phyloP scores from a whole-genome alignment of 495 filamentous ascomycete species.

The Trichoderma parareesei region DNA sequence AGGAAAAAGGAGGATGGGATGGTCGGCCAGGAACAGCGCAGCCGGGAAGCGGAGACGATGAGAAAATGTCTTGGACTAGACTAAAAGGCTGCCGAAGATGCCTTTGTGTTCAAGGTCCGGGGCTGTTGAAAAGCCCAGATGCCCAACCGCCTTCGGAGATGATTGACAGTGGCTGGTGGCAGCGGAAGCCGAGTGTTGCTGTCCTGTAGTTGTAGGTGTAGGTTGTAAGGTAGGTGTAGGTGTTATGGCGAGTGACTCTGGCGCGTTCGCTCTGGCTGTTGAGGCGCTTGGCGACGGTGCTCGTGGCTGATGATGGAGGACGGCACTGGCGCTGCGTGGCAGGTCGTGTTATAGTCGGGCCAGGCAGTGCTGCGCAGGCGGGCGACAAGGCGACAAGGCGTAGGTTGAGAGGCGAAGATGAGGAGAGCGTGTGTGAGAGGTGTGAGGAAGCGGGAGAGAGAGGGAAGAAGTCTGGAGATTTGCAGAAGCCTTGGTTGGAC shows the following conservation, averaged over 20 bases:
- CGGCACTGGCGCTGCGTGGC: no score
- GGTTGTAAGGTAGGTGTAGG: no score
- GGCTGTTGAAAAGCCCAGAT: not conserved
- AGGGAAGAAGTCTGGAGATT: not conserved
- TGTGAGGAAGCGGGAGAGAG: not conserved
- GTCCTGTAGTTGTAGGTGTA: no score
- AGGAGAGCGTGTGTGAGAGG: not conserved
- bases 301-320: no score
- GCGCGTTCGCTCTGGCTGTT: no score
- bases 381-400: not conserved
- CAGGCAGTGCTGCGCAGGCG: not conserved
- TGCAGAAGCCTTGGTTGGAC: not conserved
- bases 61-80: not conserved
- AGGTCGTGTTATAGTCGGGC: no score
- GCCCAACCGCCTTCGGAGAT: conserved; percentile 3
- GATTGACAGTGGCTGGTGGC: not conserved
- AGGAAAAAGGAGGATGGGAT: conserved; percentile 7
- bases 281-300: no score
- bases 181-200: not conserved
- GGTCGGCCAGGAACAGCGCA: conserved; percentile 3
- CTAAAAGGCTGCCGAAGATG: not conserved
- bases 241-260: no score
- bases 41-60: conserved; percentile 7
- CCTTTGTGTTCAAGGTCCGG: not conserved
- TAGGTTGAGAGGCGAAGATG: not conserved